Conservation (phyloP, 2,329 filamentous ascomycete species). For the Sphaerulina vaccinii region DNA sequence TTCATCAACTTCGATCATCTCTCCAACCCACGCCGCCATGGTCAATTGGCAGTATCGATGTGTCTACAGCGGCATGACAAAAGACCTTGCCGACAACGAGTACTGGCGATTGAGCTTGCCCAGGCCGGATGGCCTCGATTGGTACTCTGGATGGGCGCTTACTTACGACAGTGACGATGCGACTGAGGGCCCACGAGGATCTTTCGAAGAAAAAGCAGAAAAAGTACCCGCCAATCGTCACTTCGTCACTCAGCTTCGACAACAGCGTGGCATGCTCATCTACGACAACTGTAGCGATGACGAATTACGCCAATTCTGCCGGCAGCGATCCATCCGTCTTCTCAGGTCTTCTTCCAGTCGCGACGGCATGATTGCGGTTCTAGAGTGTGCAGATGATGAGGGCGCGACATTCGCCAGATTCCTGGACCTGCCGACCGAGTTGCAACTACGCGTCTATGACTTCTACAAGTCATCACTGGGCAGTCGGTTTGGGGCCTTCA, state of each 20-base stretch:
- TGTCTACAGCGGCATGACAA: too few species aligned
- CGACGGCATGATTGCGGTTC: background rate
- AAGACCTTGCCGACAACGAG: background rate
- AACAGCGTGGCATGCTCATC: conserved; percentile 5
- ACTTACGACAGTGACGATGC: too few species aligned
- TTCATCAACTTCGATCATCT: too few species aligned
- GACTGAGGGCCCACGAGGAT: too few species aligned
- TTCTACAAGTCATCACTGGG: background rate
- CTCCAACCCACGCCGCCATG: too few species aligned
- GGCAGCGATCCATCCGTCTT: background rate
- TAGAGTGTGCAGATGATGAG: conserved; percentile 1
- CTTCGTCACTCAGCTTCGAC: background rate
- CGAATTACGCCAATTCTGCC: conserved; percentile 1
- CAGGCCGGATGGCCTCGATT: background rate
- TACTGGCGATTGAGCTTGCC: conserved; percentile 3
- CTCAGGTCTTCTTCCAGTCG: background rate
- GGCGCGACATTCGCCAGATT: conserved; percentile 1
- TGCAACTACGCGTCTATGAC: background rate
- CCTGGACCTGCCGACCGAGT: background rate
- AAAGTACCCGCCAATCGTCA: conserved; percentile 1
- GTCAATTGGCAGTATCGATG: too few species aligned
- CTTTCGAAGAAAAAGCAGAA: background rate
- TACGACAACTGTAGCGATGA: background rate
- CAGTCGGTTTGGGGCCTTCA: background rate
- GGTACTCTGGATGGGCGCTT: too few species aligned